These are phyloP conservation scores for Hirsutella minnesotensis DNA, from an alignment of 2,329 filamentous ascomycete genomes.

Conservation along the genomic window DNA sequence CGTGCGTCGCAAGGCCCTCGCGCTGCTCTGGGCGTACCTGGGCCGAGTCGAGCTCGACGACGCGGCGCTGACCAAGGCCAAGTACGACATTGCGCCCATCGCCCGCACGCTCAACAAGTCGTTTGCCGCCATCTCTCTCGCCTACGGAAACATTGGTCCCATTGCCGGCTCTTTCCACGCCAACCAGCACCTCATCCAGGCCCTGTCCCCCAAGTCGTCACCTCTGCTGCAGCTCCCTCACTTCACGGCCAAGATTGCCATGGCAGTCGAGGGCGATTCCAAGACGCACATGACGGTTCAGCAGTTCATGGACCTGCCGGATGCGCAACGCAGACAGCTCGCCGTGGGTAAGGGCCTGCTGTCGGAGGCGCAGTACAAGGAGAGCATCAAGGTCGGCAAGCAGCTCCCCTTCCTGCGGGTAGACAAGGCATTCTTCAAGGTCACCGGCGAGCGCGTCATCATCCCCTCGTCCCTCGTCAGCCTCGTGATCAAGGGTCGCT, in stretches of 20 bases:
- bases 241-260: constrained; percentile 57
- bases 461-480: constrained; percentile 88
- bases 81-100: constrained; percentile 80
- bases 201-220: constrained; percentile 68
- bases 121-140: constrained; percentile 75
- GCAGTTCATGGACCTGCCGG: constrained; percentile 76
- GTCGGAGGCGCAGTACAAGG: constrained; percentile 62
- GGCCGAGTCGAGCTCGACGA: constrained; percentile 80
- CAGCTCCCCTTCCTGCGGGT: constrained; percentile 78
- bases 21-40: constrained; percentile 89
- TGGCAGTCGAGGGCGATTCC: constrained; percentile 61
- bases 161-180: constrained; percentile 72
- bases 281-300: constrained; percentile 70
- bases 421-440: constrained; percentile 96
- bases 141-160: constrained; percentile 73
- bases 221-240: constrained; percentile 87
- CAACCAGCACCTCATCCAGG: constrained; percentile 82
- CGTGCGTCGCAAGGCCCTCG: constrained; percentile 72
- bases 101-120: constrained; percentile 77
- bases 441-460: constrained; percentile 84
- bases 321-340: constrained; percentile 58
- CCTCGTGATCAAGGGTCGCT: constrained; percentile 87
- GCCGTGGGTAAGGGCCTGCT: constrained; percentile 61
- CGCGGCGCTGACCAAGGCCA: constrained; percentile 64
- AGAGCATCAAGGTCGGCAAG: constrained; percentile 63